Evolutionary conservation across 768 basidiomycete genomes (phyloP), one percentile per base, ranked within the genome.

Genomic region (Naematelia encephala): DNA sequence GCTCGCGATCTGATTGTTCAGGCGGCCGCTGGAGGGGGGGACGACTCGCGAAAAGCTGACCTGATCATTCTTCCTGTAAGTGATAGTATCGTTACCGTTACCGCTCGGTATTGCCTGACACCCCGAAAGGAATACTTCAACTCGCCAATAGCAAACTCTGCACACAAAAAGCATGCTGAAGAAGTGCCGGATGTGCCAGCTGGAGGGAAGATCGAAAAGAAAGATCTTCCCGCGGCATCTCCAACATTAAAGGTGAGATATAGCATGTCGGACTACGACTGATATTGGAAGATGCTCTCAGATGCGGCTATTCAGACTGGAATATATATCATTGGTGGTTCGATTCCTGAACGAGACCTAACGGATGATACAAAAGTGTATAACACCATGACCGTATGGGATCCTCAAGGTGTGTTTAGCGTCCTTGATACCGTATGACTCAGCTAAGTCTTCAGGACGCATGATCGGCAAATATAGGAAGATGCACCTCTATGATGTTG

Each of bases 401-500:
- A 66, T 39, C 52, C 52, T 21, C 39, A 59, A 43, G 64, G 63
- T 64, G 16, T 5, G 54, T 54, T 16, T 21, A 12, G 13, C 23
- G 8, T n/a, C 46, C 46, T 21, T 8, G 8, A 16, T 39, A 39
- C 34, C 34, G 8, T 16, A 16, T 16, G 34, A 39, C 8, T 8
- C 34, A 39, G 34, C 8, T 26, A 12, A 29, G 10, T 28, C 34
- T 13, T 29, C 16, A 26, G 63, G 13, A 8, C 8, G 34, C 34
- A 39, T 39, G 34, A 39, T 98, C 13, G 87, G 88, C 0, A 84
- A 83, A 39, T 91, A 98, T 78, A 86, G 94, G 54, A 99, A 99
- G 77, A 83, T 98, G 1, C 96, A 99, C 73, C 80, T 99, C 3
- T 99, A 98, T 77, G 94, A 99, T 74, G 97, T 98, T 61, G 91